These are phyloP conservation scores for Kodamaea leandrae DNA, from an alignment of 805 yeast species.

Conservation along the genomic window DNA sequence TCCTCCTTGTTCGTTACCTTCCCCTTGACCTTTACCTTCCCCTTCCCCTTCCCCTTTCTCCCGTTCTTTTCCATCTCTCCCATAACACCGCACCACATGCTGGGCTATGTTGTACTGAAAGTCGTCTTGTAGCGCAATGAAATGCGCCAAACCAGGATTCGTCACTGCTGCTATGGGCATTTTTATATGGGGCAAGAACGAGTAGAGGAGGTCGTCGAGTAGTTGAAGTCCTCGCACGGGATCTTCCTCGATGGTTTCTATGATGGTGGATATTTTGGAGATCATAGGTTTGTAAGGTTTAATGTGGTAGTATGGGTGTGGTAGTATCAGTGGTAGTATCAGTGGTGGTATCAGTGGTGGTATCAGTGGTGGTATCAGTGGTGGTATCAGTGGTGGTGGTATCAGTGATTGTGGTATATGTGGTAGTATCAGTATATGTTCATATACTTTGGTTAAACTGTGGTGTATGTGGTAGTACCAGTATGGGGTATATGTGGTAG, in stretches of 20 bases:
- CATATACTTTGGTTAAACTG: too few relatives aligned
- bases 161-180: not conserved
- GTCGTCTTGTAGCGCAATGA: conserved; percentile 48
- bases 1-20: not conserved
- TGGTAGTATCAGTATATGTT: not conserved
- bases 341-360: too few relatives aligned
- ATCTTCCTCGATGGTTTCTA: conserved; percentile 5
- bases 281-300: too few relatives aligned
- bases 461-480: not conserved
- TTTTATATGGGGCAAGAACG: conserved; percentile 18
- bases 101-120: conserved; percentile 51
- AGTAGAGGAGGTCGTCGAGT: conserved; percentile 19
- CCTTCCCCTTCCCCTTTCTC: not conserved
- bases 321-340: too few relatives aligned
- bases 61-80: not conserved
- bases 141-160: conserved; percentile 17
- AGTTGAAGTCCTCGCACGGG: conserved; percentile 4
- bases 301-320: too few relatives aligned
- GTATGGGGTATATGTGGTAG: not conserved
- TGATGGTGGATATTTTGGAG: not conserved
- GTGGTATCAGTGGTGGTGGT: too few relatives aligned
- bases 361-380: too few relatives aligned
- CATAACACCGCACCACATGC: conserved; percentile 27
- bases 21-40: not conserved
- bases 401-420: too few relatives aligned